Evolutionary conservation across 768 basidiomycete species (phyloP), one percentile per base, ranked within the genome.

Genomic region (Dioszegia aurantiaca): DNA sequence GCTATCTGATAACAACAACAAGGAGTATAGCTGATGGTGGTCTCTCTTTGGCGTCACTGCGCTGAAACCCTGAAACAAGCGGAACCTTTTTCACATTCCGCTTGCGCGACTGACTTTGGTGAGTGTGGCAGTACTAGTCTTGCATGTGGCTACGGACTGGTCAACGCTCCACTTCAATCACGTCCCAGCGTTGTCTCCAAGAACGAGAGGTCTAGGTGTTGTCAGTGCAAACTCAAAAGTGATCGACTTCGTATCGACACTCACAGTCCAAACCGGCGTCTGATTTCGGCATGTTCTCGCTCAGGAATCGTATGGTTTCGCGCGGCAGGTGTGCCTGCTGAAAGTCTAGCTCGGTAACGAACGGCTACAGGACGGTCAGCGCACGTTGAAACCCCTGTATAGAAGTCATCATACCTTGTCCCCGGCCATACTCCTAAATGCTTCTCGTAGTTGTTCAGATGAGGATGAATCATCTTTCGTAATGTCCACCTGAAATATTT

Each of bases 261-360:
- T 69, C 47, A 67, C 66, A 67, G 39, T 75, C 69, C 16, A 51
- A 65, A 64, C 16, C 53, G 37, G 12, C 59, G 26, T 55, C 65
- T 2, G 55, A 24, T 17, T 74, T 79, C 0, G 93, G 91, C 84
- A 98, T 87, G 45, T 84, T 86, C 70, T 89, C 84, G 31, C 84
- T 83, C 61, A 98, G 80, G 76, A 92, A 97, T 14, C 87, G 84
- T 53, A 93, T 85, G 0, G 88, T 83, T 55, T 82, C 79, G 8
- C 80, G 49, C 2, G 94, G 88, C 17, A 99, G 80, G 59, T 87
- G 84, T 23, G 90, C 90, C 53, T 92, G 78, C 48, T 86, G 84
- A 69, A 99, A 82, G 73, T 99, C 94, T 31, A 95, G 79, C 77
- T 98, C 94, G 6, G 93, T 94, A 31, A 99, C 86, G 65, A 87